Percentiles rank a stretch among this genome's conserved stretches.
phyloP scores from a whole-genome alignment of 305 asterid species.

The Fraxinus dipetala region DNA sequence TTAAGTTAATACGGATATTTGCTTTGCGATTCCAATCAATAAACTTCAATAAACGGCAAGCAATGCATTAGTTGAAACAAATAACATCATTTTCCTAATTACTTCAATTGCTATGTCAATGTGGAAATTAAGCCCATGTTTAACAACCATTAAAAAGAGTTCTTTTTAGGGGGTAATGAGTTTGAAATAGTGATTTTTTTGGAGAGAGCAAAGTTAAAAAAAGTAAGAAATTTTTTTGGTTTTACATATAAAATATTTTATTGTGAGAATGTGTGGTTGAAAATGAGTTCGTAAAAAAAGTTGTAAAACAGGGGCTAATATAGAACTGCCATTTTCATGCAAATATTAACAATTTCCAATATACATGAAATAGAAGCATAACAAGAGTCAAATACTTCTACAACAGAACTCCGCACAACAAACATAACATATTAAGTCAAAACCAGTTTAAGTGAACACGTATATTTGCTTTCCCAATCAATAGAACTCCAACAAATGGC shows the following conservation, averaged over 20 bases:
- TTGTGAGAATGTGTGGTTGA: not conserved
- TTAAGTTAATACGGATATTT: not conserved
- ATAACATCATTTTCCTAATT: not conserved
- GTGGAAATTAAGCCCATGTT: not conserved
- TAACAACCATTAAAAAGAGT: not conserved
- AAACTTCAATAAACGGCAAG: not conserved
- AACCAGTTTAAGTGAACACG: not conserved
- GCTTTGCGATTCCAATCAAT: conserved; percentile 8
- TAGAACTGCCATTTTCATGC: not conserved
- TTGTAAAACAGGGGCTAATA: not conserved
- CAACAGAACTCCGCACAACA: not conserved
- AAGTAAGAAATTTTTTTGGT: not conserved
- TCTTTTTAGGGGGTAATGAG: not conserved
- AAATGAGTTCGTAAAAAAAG: not conserved
- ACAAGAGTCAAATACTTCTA: not conserved
- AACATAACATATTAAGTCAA: not conserved
- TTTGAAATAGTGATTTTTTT: not conserved
- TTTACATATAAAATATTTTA: not conserved
- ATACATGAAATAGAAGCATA: not conserved
- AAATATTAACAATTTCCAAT: not conserved
- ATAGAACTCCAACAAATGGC: not conserved
- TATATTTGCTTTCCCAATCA: conserved; percentile 10
- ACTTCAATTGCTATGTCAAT: not conserved
- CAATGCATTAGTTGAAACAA: not conserved
- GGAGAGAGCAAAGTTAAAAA: not conserved